Base-by-base conservation (phyloP, 2,329 filamentous ascomycete species). In the Dothideomycetes sp. region DNA sequence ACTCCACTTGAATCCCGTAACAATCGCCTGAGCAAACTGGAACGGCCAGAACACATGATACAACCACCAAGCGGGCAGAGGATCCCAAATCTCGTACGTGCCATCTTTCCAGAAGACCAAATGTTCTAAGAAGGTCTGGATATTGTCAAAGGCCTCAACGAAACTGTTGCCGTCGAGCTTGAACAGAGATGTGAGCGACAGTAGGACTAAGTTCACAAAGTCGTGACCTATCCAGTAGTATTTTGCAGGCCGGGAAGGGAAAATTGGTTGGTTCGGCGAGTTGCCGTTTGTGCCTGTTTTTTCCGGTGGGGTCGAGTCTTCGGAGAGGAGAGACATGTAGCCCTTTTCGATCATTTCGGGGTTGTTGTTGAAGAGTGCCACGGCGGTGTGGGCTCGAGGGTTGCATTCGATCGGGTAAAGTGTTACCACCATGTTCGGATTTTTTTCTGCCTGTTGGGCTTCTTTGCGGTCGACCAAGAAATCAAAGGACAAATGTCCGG, bases 321-420 rank as follows among this genome's bases (percentile, higher is more conserved):
- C 60, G 0, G 61, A 53, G 0, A 78, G 55, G 1, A 68, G 49
- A 0, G 63, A 64, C 11, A 81, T 57, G 47, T 82, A 82, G 3
- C 65, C 68, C 10, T 65, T 59, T 16, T 53, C 52, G 1, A 68
- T 63, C 51, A 78, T 59, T 17, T 67, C 62, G 1, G 56, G 52
- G 4, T 62, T 62, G 3, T 58, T 54, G 24, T 62, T 61, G 53
- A 84, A 81, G 1, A 84, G 60, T 1, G 76, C 66, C 0, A 80
- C 72, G 0, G 80, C 80, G 0, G 80, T 84, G 50, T 84, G 80
- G 0, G 74, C 76, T 11, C 80, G 65, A 0, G 80, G 80, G 42
- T 84, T 84, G 52, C 80, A 84, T 53, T 84, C 80, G 43, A 84
- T 84, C 0, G 79, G 77, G 47, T 76, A 80, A 2, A 84, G 55